Evolutionary conservation across 2,329 filamentous ascomycete species (phyloP).

Genomic region (Basipetospora sp.): DNA sequence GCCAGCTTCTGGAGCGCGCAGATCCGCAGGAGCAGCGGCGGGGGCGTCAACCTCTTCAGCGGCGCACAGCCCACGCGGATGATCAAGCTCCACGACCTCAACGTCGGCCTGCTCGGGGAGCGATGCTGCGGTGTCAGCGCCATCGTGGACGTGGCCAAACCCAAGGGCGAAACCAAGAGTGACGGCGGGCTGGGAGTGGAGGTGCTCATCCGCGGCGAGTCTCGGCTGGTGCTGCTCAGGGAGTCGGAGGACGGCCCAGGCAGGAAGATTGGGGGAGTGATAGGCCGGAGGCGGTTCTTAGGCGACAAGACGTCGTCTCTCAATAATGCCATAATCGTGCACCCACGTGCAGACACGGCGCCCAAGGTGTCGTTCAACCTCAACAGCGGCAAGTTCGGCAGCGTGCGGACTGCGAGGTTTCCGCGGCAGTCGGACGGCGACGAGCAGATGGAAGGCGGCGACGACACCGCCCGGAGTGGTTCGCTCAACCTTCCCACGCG

Average conservation of each 20-base stretch:
- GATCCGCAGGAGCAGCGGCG: slow-evolving; percentile 33
- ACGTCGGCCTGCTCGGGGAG: slow-evolving; percentile 40
- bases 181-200: slow-evolving; percentile 36
- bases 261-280: slow-evolving; percentile 26
- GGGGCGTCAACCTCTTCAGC: slow-evolving; percentile 40
- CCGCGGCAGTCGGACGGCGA: neutral
- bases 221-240: slow-evolving; percentile 37
- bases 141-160: slow-evolving; percentile 22
- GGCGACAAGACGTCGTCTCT: slow-evolving; percentile 20
- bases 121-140: slow-evolving; percentile 37
- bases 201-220: slow-evolving; percentile 40
- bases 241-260: slow-evolving; percentile 35
- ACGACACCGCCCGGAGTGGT: slow-evolving; percentile 4
- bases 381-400: slow-evolving; percentile 28
- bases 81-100: slow-evolving; percentile 38
- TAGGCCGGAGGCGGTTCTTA: slow-evolving; percentile 15
- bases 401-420: slow-evolving; percentile 14
- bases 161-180: slow-evolving; percentile 11
- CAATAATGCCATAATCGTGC: slow-evolving; percentile 37
- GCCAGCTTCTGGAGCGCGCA: slow-evolving; percentile 47
- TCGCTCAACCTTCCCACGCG: slow-evolving; percentile 15
- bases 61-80: slow-evolving; percentile 40
- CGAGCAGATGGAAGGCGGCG: neutral
- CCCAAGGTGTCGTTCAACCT: slow-evolving; percentile 35
- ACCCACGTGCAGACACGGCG: slow-evolving; percentile 25